phyloP scores from a whole-genome alignment of 1,139 yeast genomes.

The Protomyces pachydermus region DNA sequence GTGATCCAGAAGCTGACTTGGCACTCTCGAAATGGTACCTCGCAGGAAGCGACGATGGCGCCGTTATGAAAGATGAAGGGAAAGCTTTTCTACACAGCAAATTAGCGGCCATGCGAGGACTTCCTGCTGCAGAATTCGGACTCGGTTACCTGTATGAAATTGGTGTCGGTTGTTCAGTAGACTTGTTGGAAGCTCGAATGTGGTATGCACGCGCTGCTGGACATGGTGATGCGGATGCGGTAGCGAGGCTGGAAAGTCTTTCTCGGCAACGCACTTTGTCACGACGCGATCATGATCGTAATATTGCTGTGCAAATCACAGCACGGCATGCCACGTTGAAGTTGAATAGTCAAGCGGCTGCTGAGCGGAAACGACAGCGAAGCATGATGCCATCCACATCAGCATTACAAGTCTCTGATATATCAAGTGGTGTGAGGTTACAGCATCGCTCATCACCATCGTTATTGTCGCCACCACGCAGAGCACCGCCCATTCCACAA shows the following conservation, averaged over 20 bases:
- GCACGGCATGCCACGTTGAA: slow-evolving; percentile 22
- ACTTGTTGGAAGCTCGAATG: slow-evolving; percentile 47
- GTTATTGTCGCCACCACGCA: neutral
- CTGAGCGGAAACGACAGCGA: neutral
- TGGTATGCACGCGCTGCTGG: slow-evolving; percentile 58
- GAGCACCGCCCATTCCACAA: neutral
- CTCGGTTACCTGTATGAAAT: slow-evolving; percentile 44
- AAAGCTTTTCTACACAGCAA: slow-evolving; percentile 42
- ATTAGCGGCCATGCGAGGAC: slow-evolving; percentile 39
- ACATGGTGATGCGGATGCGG: slow-evolving; percentile 20
- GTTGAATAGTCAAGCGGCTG: slow-evolving; percentile 4
- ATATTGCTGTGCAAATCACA: slow-evolving; percentile 3
- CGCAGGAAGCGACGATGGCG: slow-evolving; percentile 31
- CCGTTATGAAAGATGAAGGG: slow-evolving; percentile 44
- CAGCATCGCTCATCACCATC: neutral
- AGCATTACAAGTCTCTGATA: neutral
- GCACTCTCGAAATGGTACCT: slow-evolving; percentile 43
- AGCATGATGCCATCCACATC: neutral
- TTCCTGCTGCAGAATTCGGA: slow-evolving; percentile 42
- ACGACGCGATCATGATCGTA: slow-evolving; percentile 11
- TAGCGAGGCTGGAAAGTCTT: slow-evolving; percentile 10
- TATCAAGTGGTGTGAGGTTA: neutral
- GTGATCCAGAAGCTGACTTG: slow-evolving; percentile 36
- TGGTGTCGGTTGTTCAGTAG: slow-evolving; percentile 54
- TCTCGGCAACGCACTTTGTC: slow-evolving; percentile 8